Evolutionary conservation across 139 green algal genomes (phyloP).

Genomic region (Chlorella sp.): DNA sequence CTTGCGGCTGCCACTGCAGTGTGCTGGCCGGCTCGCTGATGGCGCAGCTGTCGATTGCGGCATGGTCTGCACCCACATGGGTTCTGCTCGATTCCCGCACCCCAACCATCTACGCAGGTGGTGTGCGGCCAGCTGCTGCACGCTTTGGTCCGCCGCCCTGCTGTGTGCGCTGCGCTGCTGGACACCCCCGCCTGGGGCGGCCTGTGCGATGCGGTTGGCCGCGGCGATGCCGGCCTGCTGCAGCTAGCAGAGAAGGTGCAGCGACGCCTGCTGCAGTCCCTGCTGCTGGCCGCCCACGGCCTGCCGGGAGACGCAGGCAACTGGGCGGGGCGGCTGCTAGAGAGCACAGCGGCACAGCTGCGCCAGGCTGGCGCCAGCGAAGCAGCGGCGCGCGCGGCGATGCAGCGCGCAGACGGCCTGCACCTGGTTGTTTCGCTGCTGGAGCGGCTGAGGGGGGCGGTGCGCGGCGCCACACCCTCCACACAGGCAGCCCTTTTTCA

Average conservation of each 20-base stretch:
- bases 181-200: conserved; percentile 57
- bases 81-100: no score
- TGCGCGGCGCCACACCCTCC: conserved; percentile 50
- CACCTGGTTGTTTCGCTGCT: conserved; percentile 60
- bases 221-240: conserved; percentile 22
- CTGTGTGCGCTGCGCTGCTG: conserved; percentile 52
- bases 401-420: conserved; percentile 49
- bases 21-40: no score
- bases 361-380: conserved; percentile 24
- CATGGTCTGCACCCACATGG: no score
- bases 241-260: conserved; percentile 29
- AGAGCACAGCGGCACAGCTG: conserved; percentile 23
- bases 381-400: conserved; percentile 14
- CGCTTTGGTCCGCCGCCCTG: conserved; percentile 59
- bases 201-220: conserved; percentile 56
- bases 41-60: no score
- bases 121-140: conserved; percentile 64
- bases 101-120: no score
- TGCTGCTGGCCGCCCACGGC: conserved; percentile 38
- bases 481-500: conserved; percentile 62
- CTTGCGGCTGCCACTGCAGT: no score
- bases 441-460: conserved; percentile 75
- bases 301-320: conserved; percentile 1
- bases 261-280: conserved; percentile 37
- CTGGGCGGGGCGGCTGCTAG: conserved; percentile 26